Evolutionary conservation across 805 yeast species (phyloP), one percentile per base, ranked within the genome.

Genomic region (Myxozyma lipomycoides): DNA sequence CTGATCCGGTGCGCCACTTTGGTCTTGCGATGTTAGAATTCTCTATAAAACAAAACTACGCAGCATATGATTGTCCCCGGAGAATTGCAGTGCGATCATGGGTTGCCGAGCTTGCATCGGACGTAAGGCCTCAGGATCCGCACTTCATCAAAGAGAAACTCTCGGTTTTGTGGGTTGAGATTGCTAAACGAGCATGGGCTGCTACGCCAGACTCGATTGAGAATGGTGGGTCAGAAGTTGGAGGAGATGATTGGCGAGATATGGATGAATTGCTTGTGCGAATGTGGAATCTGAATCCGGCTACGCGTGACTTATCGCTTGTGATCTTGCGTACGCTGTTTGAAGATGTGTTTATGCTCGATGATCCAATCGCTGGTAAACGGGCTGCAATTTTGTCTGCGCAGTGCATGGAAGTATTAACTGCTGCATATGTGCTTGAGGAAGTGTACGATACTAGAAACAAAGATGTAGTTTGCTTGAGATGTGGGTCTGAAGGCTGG

Each of bases 271-370:
- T 83, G 59, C 72, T 93, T 38, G 76, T 82, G 59, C 76, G 77
- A 45, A 70, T 93, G 56, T 93, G 98, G 98, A 74, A 77, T 49
- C 71, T 70, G 52, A 78, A 78, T 46, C 68, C 74, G 17, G 76
- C 79, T 22, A 76, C 90, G 2, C 74, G 95, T 56, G 96, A 89
- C 63, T 71, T 93, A 43, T 74, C 90, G 1, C 70, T 91, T 22
- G 79, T 85, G 42, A 84, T 93, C 4, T 78, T 87, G 58, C 74
- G 96, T 62, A 88, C 95, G 2, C 69, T 93, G 17, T 93, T 91
- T 64, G 99, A 93, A 69, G 99, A 93, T 64, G 80, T 93, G 9
- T 93, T 88, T 64, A 72, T 95, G 45, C 73, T 93, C 43, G 98
- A 93, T 59, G 99, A 93, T 64, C 84, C 96, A 22, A 78, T 88